These are phyloP conservation scores for Pueraria montana DNA, from an alignment of 306 rosid genomes.

Conservation along the genomic window DNA sequence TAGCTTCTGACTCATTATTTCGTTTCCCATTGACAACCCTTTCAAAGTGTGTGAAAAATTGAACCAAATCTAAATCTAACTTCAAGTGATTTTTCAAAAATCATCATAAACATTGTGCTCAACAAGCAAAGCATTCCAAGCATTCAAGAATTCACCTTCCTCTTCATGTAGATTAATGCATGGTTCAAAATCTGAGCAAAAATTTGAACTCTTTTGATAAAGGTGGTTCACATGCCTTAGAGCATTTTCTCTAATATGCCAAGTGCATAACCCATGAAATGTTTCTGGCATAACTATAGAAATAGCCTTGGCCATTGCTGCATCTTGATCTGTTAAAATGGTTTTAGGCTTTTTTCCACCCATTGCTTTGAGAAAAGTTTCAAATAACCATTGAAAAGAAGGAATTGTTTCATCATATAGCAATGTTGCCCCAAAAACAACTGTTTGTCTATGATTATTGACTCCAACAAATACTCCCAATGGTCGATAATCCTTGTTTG, in stretches of 20 bases:
- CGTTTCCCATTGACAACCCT: background rate
- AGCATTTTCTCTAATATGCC: too few species aligned
- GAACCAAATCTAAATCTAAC: background rate
- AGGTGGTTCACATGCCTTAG: too few species aligned
- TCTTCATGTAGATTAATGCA: background rate
- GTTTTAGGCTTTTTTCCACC: background rate
- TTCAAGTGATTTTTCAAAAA: constrained; percentile 17
- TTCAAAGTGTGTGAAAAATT: constrained; percentile 14
- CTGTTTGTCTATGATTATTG: background rate
- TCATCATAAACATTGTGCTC: background rate
- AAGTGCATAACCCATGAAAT: too few species aligned
- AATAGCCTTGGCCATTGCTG: too few species aligned
- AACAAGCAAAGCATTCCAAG: background rate
- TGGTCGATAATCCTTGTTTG: too few species aligned
- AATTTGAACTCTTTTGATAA: background rate
- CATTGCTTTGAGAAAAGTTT: background rate
- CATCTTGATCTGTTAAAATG: too few species aligned
- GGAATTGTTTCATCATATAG: background rate
- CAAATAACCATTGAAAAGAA: background rate
- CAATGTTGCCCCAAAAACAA: background rate
- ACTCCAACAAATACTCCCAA: background rate
- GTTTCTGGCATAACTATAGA: too few species aligned
- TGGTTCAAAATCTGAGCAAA: background rate
- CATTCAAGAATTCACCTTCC: too few species aligned
- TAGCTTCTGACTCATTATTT: background rate